Conservation (phyloP, 257 asterid species). For the Capsicum chinense region DNA sequence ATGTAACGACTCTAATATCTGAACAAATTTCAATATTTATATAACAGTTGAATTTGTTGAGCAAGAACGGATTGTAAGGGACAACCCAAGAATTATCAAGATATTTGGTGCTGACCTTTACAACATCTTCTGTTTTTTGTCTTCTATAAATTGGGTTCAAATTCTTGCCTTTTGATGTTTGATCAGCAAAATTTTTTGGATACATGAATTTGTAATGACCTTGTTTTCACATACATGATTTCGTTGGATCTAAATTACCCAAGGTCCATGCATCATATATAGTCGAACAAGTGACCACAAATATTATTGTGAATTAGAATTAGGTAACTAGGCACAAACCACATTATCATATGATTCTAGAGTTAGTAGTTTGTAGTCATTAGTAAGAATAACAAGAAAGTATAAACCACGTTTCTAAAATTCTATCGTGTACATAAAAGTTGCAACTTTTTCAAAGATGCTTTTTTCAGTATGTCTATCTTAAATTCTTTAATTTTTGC, state of each 20-base stretch:
- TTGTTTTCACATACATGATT: no score
- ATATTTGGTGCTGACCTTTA: background rate
- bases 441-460: background rate
- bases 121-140: background rate
- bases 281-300: background rate
- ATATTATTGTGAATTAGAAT: background rate
- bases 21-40: background rate
- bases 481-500: background rate
- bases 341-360: background rate
- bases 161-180: background rate
- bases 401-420: background rate
- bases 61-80: background rate
- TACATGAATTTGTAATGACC: background rate
- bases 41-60: background rate
- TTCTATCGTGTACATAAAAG: background rate
- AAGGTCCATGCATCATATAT: no score
- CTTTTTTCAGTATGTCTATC: background rate
- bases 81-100: background rate
- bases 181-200: background rate
- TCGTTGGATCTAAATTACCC: no score
- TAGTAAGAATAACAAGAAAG: no score
- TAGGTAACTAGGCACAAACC: background rate
- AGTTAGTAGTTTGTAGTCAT: background rate
- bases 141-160: background rate
- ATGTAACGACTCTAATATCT: background rate